phyloP scores from a whole-genome alignment of 345 rosid genomes.

The Populus pruinosa region DNA sequence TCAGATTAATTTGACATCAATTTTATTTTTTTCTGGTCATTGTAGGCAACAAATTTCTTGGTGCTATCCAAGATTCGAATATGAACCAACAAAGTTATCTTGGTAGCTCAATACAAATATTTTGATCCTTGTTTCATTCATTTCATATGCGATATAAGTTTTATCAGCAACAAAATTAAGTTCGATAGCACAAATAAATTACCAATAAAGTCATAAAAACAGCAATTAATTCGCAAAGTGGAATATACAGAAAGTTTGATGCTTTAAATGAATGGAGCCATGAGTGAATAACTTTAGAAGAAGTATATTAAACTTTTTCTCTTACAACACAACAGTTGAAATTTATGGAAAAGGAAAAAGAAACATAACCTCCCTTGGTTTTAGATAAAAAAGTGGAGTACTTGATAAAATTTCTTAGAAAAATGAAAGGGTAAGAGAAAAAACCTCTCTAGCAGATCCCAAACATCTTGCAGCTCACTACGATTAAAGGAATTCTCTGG shows the following conservation, averaged over 20 bases:
- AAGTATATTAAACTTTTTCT: too few species aligned
- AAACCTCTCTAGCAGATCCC: conserved; percentile 4
- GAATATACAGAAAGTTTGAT: neutral
- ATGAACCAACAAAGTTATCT: neutral
- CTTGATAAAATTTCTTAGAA: neutral
- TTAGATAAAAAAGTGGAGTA: neutral
- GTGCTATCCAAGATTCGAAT: neutral
- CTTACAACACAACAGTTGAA: neutral
- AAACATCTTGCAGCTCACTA: neutral
- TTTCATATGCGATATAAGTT: too few species aligned
- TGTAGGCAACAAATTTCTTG: neutral
- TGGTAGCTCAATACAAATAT: neutral
- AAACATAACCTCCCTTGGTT: neutral
- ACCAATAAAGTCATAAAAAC: too few species aligned
- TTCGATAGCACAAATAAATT: neutral
- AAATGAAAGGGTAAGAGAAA: neutral
- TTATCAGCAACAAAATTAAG: neutral
- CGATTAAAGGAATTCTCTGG: conserved; percentile 5
- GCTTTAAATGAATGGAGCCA: too few species aligned
- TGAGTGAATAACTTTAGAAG: neutral
- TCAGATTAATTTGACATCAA: neutral
- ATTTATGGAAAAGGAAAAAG: neutral
- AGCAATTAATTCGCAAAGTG: neutral
- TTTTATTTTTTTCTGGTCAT: neutral
- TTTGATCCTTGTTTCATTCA: too few species aligned